phyloP scores from a whole-genome alignment of 164 flowering plant species.

The Berberis vulgaris region DNA sequence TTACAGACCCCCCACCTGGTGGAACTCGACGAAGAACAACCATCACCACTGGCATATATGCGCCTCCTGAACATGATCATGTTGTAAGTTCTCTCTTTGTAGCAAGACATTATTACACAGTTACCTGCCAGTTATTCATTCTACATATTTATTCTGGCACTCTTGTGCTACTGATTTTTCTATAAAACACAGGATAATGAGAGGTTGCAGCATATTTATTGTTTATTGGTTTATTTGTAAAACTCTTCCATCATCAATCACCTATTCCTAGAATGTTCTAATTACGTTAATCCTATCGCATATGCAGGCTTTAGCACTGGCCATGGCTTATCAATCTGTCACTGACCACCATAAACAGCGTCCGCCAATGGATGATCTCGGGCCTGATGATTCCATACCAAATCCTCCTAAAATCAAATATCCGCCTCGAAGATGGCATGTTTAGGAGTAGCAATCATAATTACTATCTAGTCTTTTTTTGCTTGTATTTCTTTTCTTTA shows the following conservation, averaged over 20 bases:
- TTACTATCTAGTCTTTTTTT: not conserved
- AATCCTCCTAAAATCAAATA: slow-evolving; percentile 18
- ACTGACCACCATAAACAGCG: slow-evolving; percentile 82
- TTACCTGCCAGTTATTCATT: too few relatives aligned
- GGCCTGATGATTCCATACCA: slow-evolving; percentile 42
- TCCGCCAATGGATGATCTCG: slow-evolving; percentile 72
- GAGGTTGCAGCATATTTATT: too few relatives aligned
- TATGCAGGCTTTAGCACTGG: slow-evolving; percentile 77
- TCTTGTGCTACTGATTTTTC: too few relatives aligned
- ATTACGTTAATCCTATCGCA: not conserved
- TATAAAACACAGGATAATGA: too few relatives aligned
- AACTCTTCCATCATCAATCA: too few relatives aligned
- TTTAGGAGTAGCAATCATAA: not conserved
- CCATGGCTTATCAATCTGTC: slow-evolving; percentile 81
- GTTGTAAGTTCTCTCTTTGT: slow-evolving; percentile 39
- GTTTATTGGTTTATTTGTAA: too few relatives aligned
- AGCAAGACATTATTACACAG: too few relatives aligned
- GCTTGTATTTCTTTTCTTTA: not conserved
- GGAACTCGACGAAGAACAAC: slow-evolving; percentile 51
- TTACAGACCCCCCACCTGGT: slow-evolving; percentile 38
- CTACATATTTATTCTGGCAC: too few relatives aligned
- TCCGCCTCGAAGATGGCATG: slow-evolving; percentile 11
- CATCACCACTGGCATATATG: slow-evolving; percentile 73
- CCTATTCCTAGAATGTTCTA: not conserved
- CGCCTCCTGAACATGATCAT: slow-evolving; percentile 76